These are phyloP conservation scores for Plectosphaerella cucumerina DNA, from an alignment of 2,329 filamentous ascomycete genomes.

Conservation along the genomic window DNA sequence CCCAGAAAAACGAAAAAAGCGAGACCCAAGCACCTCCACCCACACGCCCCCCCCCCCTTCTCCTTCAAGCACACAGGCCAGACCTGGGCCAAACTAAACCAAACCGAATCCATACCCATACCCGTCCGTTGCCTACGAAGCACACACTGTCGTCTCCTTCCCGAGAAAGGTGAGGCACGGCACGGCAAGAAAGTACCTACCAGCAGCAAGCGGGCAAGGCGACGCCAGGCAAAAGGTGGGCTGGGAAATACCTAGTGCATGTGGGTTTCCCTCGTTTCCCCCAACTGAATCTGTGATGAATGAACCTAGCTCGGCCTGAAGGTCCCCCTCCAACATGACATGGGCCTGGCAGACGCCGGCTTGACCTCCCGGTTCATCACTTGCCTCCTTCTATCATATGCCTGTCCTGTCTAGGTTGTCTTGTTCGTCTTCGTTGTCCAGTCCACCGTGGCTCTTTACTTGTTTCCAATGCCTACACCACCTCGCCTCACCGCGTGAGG, in stretches of 20 bases:
- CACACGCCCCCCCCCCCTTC: too few relatives aligned
- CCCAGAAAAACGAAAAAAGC: too few relatives aligned
- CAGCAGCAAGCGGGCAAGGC: too few relatives aligned
- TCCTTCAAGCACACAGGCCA: neutral
- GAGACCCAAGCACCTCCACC: too few relatives aligned
- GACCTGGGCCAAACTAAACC: neutral
- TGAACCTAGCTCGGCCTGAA: too few relatives aligned
- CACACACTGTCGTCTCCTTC: too few relatives aligned
- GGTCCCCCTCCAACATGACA: neutral
- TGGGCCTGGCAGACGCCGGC: neutral
- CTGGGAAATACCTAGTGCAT: neutral
- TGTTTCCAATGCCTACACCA: neutral
- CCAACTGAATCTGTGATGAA: neutral
- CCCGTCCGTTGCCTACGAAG: too few relatives aligned
- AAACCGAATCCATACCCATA: too few relatives aligned
- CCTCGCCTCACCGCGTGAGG: neutral
- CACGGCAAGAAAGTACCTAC: too few relatives aligned
- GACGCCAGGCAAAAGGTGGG: too few relatives aligned
- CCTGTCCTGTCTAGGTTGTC: neutral
- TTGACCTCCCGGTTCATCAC: neutral
- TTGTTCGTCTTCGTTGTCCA: neutral
- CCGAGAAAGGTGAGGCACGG: too few relatives aligned
- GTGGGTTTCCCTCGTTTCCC: neutral
- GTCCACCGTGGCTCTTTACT: neutral
- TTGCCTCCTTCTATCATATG: neutral